Evolutionary conservation across 768 basidiomycete genomes (phyloP), one percentile per base, ranked within the genome.

Genomic region (Grammothele lineata): DNA sequence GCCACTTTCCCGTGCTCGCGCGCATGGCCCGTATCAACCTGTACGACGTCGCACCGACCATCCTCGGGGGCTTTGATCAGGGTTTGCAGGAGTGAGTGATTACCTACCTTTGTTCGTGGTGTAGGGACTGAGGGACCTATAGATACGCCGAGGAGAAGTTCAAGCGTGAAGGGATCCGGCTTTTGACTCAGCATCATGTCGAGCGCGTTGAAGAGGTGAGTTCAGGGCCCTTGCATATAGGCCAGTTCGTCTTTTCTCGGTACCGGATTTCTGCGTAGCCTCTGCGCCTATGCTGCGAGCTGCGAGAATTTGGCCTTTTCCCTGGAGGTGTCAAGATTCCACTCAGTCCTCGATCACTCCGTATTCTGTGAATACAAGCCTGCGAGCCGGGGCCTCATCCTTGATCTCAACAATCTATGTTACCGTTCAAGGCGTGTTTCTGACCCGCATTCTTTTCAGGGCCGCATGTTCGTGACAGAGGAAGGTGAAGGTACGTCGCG

Each of bases 11-110:
- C 3, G 62, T 70, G 3, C 74, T 92, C 8, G 77, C 79, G 1
- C 73, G 73, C 37, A 59, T 88, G 41, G 77, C 80, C 11, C 78
- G 75, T 46, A 92, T 93, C 50, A 84, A 84, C 3, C 66, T 94
- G 12, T 89, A 89, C 59, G 92, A 93, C 57, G 86, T 89, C 9
- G 88, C 87, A 3, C 79, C 85, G 0, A 74, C 70, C 37, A 92
- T 94, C 45, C 73, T 94, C 1, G 81, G 81, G 12, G 73, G 57
- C 9, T 94, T 93, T 54, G 90, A 93, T 61, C 71, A 71, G 55
- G 77, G 73, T 6, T 68, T 91, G 41, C 73, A 77, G 19, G 67
- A 76, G 81, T 87, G 60, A 48, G 70, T 65, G 17, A 7, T 34
- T 12, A 17, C 2, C 27, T 26, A n/a, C n/a, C 25, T 24, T n/a